These are phyloP conservation scores for Gynandropsis gynandra DNA, from an alignment of 345 rosid species.

Conservation along the genomic window DNA sequence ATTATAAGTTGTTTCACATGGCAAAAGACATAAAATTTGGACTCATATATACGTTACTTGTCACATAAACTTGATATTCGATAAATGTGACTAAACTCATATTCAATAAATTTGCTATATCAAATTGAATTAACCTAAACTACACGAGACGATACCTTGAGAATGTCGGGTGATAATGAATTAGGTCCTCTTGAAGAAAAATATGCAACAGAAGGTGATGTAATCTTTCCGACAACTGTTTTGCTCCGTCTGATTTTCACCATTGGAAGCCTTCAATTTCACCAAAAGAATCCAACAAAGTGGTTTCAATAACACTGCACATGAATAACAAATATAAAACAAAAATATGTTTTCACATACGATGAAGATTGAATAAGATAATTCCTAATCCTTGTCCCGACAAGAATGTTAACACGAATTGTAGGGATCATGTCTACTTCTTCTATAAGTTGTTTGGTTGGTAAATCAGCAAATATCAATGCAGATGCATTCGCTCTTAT, in stretches of 20 bases:
- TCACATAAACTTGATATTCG: too few species aligned
- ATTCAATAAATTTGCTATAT: too few species aligned
- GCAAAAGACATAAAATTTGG: too few species aligned
- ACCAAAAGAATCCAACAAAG: slow-evolving; percentile 17
- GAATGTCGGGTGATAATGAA: slow-evolving; percentile 51
- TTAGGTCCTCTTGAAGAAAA: slow-evolving; percentile 77
- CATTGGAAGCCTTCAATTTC: slow-evolving; percentile 32
- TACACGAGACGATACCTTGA: slow-evolving; percentile 37
- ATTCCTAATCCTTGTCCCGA: slow-evolving; percentile 43
- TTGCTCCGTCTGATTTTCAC: slow-evolving; percentile 37
- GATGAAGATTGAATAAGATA: slow-evolving; percentile 33
- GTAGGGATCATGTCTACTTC: slow-evolving; percentile 44
- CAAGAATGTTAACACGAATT: slow-evolving; percentile 39
- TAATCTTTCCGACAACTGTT: slow-evolving; percentile 40
- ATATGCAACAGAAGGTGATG: slow-evolving; percentile 52
- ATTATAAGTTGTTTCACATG: too few species aligned
- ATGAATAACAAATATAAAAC: background rate
- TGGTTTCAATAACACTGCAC: background rate
- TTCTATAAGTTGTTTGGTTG: slow-evolving; percentile 40
- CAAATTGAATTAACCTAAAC: background rate
- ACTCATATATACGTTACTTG: too few species aligned
- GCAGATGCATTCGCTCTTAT: slow-evolving; percentile 39
- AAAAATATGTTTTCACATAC: slow-evolving; percentile 22
- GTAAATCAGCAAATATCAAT: slow-evolving; percentile 49
- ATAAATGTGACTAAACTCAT: too few species aligned